These are phyloP conservation scores for Fusarium sp. DNA, from an alignment of 2,329 filamentous ascomycete species.

Conservation along the genomic window DNA sequence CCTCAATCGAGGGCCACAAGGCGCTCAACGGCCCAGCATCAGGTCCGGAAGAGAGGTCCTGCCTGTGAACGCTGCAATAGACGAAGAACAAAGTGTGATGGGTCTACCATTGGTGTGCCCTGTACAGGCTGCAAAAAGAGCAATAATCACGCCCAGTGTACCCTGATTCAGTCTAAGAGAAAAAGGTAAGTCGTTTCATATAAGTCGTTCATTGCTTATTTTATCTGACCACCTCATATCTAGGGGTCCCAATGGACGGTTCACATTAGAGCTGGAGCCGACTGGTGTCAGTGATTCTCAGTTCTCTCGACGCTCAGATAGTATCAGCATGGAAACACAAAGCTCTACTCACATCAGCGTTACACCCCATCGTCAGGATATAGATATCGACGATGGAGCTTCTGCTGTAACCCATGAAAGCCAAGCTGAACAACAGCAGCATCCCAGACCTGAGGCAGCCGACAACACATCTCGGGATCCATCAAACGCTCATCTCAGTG, in stretches of 20 bases:
- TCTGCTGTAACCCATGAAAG: too few species aligned
- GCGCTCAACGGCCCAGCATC: background rate
- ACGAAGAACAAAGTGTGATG: constrained; percentile 15
- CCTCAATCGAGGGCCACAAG: fast-evolving
- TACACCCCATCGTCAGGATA: too few species aligned
- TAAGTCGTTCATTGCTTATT: too few species aligned
- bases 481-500: background rate
- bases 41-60: background rate
- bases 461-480: too few species aligned
- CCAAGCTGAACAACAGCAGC: too few species aligned
- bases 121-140: constrained; percentile 12
- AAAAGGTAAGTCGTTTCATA: background rate
- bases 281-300: too few species aligned
- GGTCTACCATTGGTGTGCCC: background rate
- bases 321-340: fast-evolving
- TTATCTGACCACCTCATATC: fast-evolving
- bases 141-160: background rate
- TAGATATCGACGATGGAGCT: too few species aligned
- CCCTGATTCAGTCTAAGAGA: background rate
- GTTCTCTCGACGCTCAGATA: fast-evolving
- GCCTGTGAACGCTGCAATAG: constrained; percentile 8
- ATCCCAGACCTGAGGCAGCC: too few species aligned
- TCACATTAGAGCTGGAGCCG: background rate
- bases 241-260: background rate
- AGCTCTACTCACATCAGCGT: background rate